Base-by-base conservation (phyloP, 768 basidiomycete species). In the Mycena metata region DNA sequence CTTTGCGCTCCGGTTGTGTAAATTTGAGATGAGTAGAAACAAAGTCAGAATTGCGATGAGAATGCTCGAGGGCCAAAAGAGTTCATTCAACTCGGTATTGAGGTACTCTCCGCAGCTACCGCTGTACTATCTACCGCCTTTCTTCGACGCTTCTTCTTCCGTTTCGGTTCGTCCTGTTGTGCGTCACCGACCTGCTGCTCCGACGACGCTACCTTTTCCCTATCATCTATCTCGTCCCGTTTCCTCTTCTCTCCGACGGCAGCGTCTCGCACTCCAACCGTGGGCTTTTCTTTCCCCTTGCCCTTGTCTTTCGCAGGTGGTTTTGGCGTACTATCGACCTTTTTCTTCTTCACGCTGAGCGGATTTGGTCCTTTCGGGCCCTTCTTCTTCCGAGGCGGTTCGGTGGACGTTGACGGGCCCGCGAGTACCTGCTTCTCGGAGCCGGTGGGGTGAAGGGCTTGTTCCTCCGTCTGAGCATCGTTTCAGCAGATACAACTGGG, bases 361-460 rank as follows among this genome's bases (percentile, higher is more conserved):
- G 97, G 95, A 81, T 98, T 99, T 1, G 96, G 96, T 0, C 88
- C 94, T 76, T 95, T 96, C 0, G 92, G 91, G 0, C 89, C 90
- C 75, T 83, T 89, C 76, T 88, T 92, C 69, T 82, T 83, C 15
- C 76, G 80, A n/a, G 79, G 76, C 41, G 78, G 76, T 69, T 86
- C 85, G 55, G 80, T 64, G 30, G 77, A 60, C 41, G 73, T 72
- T 16, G 79, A 79, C 3, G 81, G 67, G 19, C 81, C 76, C 15
- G 89, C 77, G 9, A 85, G 76, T 10, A 83, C 79, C 36, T 79
- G 68, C 47, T 79, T 72, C 68, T 93, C 91, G 19, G 85, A 78
- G 19, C 78, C 76, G 0, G 83, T 81, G 0, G 90, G 85, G 47
- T 83, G 85, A 26, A 90, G 83, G 11, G 88, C 81, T 64, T 87